Evolutionary conservation across 108 stramenopile species (phyloP).

Genomic region (Skeletonema potamos): DNA sequence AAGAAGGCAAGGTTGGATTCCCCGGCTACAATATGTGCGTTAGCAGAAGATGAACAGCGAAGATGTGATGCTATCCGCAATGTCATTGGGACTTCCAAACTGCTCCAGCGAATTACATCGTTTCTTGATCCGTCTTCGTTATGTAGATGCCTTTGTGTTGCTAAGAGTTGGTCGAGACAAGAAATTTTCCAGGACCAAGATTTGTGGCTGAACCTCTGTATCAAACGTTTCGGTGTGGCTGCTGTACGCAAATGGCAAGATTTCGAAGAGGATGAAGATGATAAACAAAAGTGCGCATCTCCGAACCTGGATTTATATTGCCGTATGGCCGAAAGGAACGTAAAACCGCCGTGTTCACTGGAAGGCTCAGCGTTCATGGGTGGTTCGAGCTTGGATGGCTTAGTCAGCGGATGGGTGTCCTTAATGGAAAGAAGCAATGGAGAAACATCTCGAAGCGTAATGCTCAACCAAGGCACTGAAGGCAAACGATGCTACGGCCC

Average conservation of each 20-base stretch:
- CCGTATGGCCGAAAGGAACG: slow-evolving; percentile 63
- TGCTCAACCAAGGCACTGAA: slow-evolving; percentile 17
- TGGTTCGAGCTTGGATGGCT: slow-evolving; percentile 50
- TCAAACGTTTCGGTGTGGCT: slow-evolving; percentile 63
- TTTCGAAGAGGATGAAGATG: slow-evolving; percentile 57
- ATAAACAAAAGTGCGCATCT: slow-evolving; percentile 6
- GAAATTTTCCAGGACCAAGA: slow-evolving; percentile 48
- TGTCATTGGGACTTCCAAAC: slow-evolving; percentile 9
- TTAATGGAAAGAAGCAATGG: slow-evolving; percentile 82
- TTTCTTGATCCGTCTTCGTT: slow-evolving; percentile 69
- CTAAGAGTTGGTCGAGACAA: slow-evolving; percentile 46
- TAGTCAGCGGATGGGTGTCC: slow-evolving; percentile 71
- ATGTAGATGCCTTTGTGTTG: slow-evolving; percentile 48
- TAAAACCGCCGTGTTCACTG: slow-evolving; percentile 54
- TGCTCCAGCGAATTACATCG: slow-evolving; percentile 32
- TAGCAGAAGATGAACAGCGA: slow-evolving; percentile 6
- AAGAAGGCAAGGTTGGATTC: slow-evolving; percentile 25
- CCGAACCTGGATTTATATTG: slow-evolving; percentile 49
- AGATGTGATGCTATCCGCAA: slow-evolving; percentile 5
- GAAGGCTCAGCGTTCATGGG: slow-evolving; percentile 54
- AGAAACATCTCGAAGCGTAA: slow-evolving; percentile 77
- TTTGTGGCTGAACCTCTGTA: slow-evolving; percentile 61
- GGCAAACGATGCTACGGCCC: slow-evolving; percentile 38
- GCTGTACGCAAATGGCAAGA: slow-evolving; percentile 76
- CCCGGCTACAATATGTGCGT: background rate